Base-by-base conservation (phyloP, 305 asterid species). In the Ilex paraguariensis region DNA sequence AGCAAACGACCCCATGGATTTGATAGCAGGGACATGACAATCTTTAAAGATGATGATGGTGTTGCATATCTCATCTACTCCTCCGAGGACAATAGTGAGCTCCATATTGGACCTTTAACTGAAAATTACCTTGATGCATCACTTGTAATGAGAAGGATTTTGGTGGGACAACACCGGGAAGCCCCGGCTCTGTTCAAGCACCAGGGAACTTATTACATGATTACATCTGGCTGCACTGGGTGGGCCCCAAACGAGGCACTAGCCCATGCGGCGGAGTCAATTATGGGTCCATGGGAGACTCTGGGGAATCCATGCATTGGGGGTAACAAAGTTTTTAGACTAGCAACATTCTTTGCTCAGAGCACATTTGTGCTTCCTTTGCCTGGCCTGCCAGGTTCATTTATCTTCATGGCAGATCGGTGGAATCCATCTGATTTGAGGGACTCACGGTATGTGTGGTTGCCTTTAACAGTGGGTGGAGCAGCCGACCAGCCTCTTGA, bases 171-270 rank as follows among this genome's bases (percentile, higher is more conserved):
- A 65, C 95, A 84, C 39, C 77, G 99, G 28, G 99, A 94, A 79
- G 99, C 97, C 7, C 99, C 99, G 0, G 95, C 97, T 14, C 61
- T 94, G 45, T 94, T 90, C 75, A 94, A 90, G 81, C 80, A 88
- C 61, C 65, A 67, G 17, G 95, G 90, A 31, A 85, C 82, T 1
- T 94, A 94, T 45, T 94, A 94, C 84, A 90, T 94, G 99, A 79
- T 94, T 75, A 94, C 97, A 13, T 94, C 99, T 0, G 97, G 99
- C 1, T 94, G 99, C 68, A 87, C 95, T 0, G 95, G 99, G 45
- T 94, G 99, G 99, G 95, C 93, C 28, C 97, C 99, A 16, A 94
- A 94, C 7, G 92, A 86, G 82, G 99, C 99, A 3, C 75, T 82
- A 14, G 93, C 87, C 2, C 95, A 90, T 48, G 93, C 93, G 17